These are phyloP conservation scores for Diplotaxis tenuifolia DNA, from an alignment of 345 rosid species.

Conservation along the genomic window DNA sequence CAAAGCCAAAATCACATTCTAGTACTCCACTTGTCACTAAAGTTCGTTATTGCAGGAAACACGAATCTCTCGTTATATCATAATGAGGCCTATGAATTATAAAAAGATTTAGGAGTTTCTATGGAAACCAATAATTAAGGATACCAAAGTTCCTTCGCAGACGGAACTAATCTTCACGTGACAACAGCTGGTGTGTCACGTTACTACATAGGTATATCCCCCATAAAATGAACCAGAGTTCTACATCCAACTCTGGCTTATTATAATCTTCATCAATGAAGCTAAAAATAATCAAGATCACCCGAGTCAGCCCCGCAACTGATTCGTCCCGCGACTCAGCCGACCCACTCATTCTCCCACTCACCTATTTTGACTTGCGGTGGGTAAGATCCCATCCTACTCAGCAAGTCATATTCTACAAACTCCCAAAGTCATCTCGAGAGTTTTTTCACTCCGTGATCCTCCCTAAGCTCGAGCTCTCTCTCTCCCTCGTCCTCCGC, in stretches of 20 bases:
- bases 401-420: neutral
- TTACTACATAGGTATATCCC: neutral
- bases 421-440: neutral
- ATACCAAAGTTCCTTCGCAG: no score
- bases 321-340: neutral
- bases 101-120: neutral
- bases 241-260: neutral
- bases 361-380: constrained; percentile 22
- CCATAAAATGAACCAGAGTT: neutral
- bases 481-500: no score
- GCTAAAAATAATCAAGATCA: neutral
- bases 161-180: neutral
- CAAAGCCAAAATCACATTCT: no score
- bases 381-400: constrained; percentile 24
- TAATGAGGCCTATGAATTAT: no score
- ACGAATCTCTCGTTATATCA: no score
- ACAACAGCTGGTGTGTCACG: neutral
- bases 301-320: constrained; percentile 19
- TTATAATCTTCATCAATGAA: neutral
- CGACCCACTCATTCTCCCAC: constrained; percentile 23
- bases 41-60: no score
- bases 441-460: no score
- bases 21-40: no score
- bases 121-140: neutral
- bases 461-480: no score